Evolutionary conservation across 805 yeast species (phyloP).

Genomic region (Candida orba): DNA sequence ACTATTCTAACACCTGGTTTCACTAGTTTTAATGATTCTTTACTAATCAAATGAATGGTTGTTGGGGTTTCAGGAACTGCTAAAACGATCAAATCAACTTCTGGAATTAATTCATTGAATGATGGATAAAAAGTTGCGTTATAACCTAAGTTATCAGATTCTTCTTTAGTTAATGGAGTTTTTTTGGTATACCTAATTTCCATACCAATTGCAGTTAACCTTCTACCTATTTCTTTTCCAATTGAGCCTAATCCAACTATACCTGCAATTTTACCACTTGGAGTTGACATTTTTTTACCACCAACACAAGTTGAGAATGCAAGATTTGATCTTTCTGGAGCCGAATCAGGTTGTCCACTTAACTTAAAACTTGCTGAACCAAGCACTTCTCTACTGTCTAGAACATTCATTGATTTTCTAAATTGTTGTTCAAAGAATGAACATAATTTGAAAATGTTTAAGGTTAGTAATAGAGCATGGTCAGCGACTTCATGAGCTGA

Average conservation of each 20-base stretch:
- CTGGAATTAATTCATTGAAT: slow-evolving; percentile 36
- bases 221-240: slow-evolving; percentile 56
- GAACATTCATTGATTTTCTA: slow-evolving; percentile 35
- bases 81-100: slow-evolving; percentile 51
- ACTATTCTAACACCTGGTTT: slow-evolving; percentile 53
- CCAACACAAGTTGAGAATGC: slow-evolving; percentile 39
- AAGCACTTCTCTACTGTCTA: slow-evolving; percentile 36
- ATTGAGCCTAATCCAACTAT: slow-evolving; percentile 73
- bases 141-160: slow-evolving; percentile 35
- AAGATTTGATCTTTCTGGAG: slow-evolving; percentile 31
- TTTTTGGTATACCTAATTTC: slow-evolving; percentile 56
- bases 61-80: slow-evolving; percentile 60
- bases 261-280: slow-evolving; percentile 50
- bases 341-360: slow-evolving; percentile 22
- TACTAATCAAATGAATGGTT: slow-evolving; percentile 49
- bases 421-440: slow-evolving; percentile 38
- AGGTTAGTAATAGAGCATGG: slow-evolving; percentile 49
- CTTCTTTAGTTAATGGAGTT: slow-evolving; percentile 30
- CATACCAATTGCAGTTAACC: slow-evolving; percentile 57
- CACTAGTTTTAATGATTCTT: slow-evolving; percentile 37
- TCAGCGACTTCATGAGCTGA: slow-evolving; percentile 71
- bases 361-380: slow-evolving; percentile 27
- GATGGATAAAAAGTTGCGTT: slow-evolving; percentile 36
- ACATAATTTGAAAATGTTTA: slow-evolving; percentile 55
- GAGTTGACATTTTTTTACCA: slow-evolving; percentile 40